Evolutionary conservation across 176 grass and related monocot genomes (phyloP).

Genomic region (Alloteropsis semialata): DNA sequence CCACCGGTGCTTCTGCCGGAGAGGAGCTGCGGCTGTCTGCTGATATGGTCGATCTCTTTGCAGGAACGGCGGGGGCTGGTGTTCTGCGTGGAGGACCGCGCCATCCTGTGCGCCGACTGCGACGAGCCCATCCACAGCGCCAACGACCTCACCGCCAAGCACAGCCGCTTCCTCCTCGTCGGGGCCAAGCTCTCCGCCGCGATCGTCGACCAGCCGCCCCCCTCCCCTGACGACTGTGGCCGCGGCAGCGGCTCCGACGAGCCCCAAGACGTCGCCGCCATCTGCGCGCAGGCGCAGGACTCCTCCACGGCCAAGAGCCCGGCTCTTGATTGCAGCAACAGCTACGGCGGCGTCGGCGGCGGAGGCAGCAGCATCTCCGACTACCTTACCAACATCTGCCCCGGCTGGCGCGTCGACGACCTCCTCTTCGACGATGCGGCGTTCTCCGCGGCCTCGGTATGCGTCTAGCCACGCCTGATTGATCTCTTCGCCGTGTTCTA

Average conservation of each 20-base stretch:
- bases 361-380: conserved; percentile 75
- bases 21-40: not conserved
- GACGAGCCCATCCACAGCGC: conserved; percentile 78
- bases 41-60: not conserved
- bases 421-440: conserved; percentile 57
- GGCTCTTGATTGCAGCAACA: not conserved
- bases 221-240: conserved; percentile 13
- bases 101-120: conserved; percentile 91
- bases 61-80: conserved; percentile 76
- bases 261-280: not conserved
- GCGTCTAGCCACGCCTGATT: not conserved
- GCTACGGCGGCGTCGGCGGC: not conserved
- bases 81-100: conserved; percentile 97
- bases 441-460: conserved; percentile 30
- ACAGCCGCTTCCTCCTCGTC: conserved; percentile 83
- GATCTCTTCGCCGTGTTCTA: not conserved
- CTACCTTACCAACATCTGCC: conserved; percentile 83
- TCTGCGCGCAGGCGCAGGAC: not conserved
- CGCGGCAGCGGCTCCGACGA: not conserved
- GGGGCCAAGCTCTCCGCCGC: conserved; percentile 61
- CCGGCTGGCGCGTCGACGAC: conserved; percentile 87
- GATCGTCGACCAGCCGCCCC: conserved; percentile 14
- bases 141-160: conserved; percentile 86
- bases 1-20: not conserved
- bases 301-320: not conserved